Percentiles rank a stretch among this genome's conserved stretches.
Evolutionary conservation across 1,139 yeast species (phyloP).

Genomic region (Kluyveromyces sp.): DNA sequence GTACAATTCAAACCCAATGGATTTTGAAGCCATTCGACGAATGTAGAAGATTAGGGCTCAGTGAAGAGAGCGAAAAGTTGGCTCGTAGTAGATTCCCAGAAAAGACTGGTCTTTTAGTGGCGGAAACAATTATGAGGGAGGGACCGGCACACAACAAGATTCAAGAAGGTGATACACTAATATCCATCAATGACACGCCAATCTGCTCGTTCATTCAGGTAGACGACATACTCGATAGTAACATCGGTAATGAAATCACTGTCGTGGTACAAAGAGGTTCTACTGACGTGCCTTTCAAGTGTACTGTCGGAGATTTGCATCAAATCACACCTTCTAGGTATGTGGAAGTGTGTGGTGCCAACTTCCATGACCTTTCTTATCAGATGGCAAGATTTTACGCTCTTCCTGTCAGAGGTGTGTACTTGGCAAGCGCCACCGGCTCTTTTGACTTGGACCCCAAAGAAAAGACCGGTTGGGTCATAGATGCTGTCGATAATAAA

Average conservation of each 20-base stretch:
- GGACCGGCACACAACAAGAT: slow-evolving; percentile 77
- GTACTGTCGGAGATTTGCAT: slow-evolving; percentile 69
- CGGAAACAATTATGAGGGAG: slow-evolving; percentile 73
- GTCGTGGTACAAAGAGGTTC: slow-evolving; percentile 75
- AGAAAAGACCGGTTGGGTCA: slow-evolving; percentile 64
- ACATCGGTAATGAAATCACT: slow-evolving; percentile 53
- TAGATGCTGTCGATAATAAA: slow-evolving; percentile 69
- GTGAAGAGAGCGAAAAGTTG: slow-evolving; percentile 61
- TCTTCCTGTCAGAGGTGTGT: slow-evolving; percentile 79
- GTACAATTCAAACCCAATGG: slow-evolving; percentile 93
- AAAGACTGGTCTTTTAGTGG: slow-evolving; percentile 76
- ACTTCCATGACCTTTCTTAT: slow-evolving; percentile 77
- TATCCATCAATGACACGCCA: slow-evolving; percentile 60
- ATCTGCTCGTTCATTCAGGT: slow-evolving; percentile 70
- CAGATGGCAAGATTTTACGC: slow-evolving; percentile 84
- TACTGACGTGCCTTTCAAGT: slow-evolving; percentile 41
- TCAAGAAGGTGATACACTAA: slow-evolving; percentile 79
- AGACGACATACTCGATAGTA: slow-evolving; percentile 75
- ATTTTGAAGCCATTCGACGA: slow-evolving; percentile 80
- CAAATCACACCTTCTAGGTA: slow-evolving; percentile 74
- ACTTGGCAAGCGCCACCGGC: slow-evolving; percentile 69
- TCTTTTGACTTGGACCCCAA: slow-evolving; percentile 60
- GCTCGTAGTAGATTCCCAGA: slow-evolving; percentile 69
- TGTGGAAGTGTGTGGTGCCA: slow-evolving; percentile 80
- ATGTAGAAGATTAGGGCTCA: slow-evolving; percentile 79